Evolutionary conservation across 768 basidiomycete genomes (phyloP).

Genomic region (Amylocystis lapponica): DNA sequence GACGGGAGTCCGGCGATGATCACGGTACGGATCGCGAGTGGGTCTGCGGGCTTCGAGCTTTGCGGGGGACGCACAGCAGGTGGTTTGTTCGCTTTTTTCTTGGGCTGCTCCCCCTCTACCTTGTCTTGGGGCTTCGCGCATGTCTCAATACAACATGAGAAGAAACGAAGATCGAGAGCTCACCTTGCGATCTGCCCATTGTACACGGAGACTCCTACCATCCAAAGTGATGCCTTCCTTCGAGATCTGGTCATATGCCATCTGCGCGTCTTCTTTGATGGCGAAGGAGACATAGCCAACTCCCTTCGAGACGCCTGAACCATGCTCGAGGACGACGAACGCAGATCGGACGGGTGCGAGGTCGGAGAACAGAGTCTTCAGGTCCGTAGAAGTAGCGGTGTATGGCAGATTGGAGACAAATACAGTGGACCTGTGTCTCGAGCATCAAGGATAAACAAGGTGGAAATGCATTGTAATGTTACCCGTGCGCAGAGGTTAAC

Average conservation of each 20-base stretch:
- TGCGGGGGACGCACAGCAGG: constrained; percentile 25
- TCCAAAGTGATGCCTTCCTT: constrained; percentile 61
- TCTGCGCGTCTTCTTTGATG: constrained; percentile 80
- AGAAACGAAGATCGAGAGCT: constrained; percentile 8
- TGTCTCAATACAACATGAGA: constrained; percentile 1
- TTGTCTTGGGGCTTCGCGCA: constrained; percentile 7
- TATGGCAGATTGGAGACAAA: constrained; percentile 94
- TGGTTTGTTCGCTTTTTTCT: constrained; percentile 29
- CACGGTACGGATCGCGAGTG: constrained; percentile 78
- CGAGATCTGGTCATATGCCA: constrained; percentile 58
- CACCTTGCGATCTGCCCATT: constrained; percentile 82
- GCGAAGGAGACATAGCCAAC: constrained; percentile 96
- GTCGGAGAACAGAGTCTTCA: constrained; percentile 91
- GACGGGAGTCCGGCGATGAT: constrained; percentile 70
- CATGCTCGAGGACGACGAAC: constrained; percentile 84
- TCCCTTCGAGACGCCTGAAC: constrained; percentile 77
- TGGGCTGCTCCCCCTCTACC: background rate
- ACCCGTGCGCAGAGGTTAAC: constrained; percentile 11
- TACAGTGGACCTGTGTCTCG: constrained; percentile 76
- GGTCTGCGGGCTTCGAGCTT: constrained; percentile 46
- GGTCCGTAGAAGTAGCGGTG: constrained; percentile 82
- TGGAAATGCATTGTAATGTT: background rate
- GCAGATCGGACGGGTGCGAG: constrained; percentile 91
- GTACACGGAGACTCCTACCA: constrained; percentile 64
- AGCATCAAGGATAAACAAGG: background rate